Base-by-base conservation (phyloP, 495 filamentous ascomycete species). In the Talaromyces nanjingensis region DNA sequence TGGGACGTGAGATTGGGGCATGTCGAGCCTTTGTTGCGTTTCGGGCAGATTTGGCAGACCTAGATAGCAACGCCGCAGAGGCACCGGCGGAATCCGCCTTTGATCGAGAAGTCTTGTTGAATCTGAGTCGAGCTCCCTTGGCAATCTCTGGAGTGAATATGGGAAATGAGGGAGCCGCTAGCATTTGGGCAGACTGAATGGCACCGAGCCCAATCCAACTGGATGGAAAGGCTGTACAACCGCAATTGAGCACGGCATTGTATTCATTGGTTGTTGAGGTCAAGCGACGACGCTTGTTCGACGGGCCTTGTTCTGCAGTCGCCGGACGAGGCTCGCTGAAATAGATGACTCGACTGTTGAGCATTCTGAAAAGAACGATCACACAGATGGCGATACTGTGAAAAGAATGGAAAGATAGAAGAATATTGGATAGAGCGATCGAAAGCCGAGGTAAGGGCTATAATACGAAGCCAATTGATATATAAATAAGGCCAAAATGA, bases 101-200 rank as follows among this genome's bases (percentile, higher is more conserved):
- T 9, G 22, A 56, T 56, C 22, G 27, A 53, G 14, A 24, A 25
- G 45, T 11, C 45, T 34, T 62, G 24, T 27, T 37, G n/a, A 49
- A 49, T 22, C 45, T 54, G 16, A 33, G 47, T 5, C 18, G 25
- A 37, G 60, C 5, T 25, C 7, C 12, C n/a, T 31, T 29, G 4
- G 31, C 18, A 11, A 24, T 20, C 14, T 62, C 60, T 24, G 45
- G 47, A 25, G 39, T 11, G 6, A 62, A 24, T 6, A 20, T 54
- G 16, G 60, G 60, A 37, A 25, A 54, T 22, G 45, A 62, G 45
- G 60, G 60, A 11, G 42, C 60, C 8, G 45, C 47, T 20, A 62
- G 60, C 27, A 53, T 53, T 25, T 62, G 39, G 52, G 60, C 39
- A 31, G 60, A 22, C 33, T 62, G 47, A 34, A 62, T 33, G 22